A percentile compares a stretch with the other conserved stretches of the same genome.
These are phyloP conservation scores for Picochlorum sp. DNA, from an alignment of 139 green algal species.

Conservation along the genomic window DNA sequence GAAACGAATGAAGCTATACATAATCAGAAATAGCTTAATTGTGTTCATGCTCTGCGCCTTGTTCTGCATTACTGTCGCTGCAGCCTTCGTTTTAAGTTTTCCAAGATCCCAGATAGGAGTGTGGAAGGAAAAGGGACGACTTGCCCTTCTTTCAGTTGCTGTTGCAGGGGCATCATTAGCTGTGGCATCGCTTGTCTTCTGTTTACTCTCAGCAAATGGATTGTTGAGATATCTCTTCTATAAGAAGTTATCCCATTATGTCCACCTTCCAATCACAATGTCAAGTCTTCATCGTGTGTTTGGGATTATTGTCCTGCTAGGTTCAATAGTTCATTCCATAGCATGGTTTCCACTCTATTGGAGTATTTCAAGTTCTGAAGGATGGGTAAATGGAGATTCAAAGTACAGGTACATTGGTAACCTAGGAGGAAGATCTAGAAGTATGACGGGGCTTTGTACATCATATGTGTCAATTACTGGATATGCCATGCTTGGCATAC, in stretches of 20 bases:
- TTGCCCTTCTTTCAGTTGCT: neutral
- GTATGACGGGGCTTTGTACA: neutral
- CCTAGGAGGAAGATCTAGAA: neutral
- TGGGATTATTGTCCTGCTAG: neutral
- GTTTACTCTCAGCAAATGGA: neutral
- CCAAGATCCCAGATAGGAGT: too few species aligned
- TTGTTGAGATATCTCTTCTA: neutral
- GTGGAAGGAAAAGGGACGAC: too few species aligned
- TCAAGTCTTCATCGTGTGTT: neutral
- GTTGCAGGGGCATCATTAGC: neutral
- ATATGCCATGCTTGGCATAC: neutral
- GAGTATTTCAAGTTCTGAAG: neutral
- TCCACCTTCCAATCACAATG: neutral
- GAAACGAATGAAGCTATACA: too few species aligned
- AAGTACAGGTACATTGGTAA: neutral
- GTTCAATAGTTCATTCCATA: neutral
- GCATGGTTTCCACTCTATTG: neutral
- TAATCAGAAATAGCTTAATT: too few species aligned
- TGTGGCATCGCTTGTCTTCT: neutral
- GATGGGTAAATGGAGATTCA: neutral
- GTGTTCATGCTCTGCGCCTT: too few species aligned
- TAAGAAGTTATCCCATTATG: neutral
- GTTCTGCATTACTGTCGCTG: too few species aligned
- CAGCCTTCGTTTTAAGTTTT: too few species aligned
- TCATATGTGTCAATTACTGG: neutral